These are phyloP conservation scores for Sphenostylis stenocarpa DNA, from an alignment of 306 rosid species.

Conservation along the genomic window DNA sequence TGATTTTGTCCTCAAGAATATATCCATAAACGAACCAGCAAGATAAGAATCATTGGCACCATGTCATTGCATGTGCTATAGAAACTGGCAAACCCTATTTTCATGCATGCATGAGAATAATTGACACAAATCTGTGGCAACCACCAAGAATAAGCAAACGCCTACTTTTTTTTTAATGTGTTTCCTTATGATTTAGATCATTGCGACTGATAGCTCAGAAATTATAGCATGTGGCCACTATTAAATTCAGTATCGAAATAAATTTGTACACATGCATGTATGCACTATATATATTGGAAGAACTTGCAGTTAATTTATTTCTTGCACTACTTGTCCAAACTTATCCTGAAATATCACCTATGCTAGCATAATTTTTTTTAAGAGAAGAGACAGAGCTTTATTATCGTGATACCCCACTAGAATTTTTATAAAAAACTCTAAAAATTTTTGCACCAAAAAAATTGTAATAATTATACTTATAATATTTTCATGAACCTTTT, in stretches of 20 bases:
- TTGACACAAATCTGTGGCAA: not conserved
- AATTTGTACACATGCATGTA: not conserved
- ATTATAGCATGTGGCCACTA: not conserved
- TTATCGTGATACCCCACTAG: no score
- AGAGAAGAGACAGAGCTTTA: no score
- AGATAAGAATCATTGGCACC: not conserved
- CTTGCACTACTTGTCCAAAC: no score
- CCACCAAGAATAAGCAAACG: not conserved
- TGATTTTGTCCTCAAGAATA: not conserved
- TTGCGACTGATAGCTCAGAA: not conserved
- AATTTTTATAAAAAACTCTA: no score
- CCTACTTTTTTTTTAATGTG: not conserved
- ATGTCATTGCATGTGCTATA: not conserved
- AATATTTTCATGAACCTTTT: no score
- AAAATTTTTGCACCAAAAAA: no score
- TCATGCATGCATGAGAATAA: not conserved
- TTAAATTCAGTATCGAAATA: not conserved
- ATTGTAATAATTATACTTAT: no score
- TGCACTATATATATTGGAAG: no score
- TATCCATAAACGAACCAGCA: not conserved
- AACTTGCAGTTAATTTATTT: no score
- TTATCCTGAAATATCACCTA: no score
- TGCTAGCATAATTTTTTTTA: no score
- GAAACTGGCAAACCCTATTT: not conserved
- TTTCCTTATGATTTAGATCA: not conserved